A percentile compares a stretch with the other conserved stretches of the same genome.
Evolutionary conservation across 768 basidiomycete genomes (phyloP).

Genomic region (Galerina sulciceps): DNA sequence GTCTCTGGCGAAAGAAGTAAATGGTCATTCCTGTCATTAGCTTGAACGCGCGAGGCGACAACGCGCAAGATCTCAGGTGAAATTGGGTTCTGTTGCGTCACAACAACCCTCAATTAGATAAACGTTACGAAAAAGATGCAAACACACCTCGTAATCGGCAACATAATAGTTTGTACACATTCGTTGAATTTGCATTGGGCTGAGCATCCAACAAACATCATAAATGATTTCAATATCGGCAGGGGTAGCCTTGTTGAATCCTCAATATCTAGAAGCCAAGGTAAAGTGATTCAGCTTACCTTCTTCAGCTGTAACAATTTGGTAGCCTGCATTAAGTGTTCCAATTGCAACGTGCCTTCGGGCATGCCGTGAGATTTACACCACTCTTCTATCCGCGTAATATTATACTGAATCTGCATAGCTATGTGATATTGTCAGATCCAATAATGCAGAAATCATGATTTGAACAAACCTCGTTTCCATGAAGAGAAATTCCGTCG

Average conservation of each 20-base stretch:
- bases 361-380: conserved; percentile 99
- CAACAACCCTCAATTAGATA: background rate
- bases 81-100: conserved; percentile 77
- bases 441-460: background rate
- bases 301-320: conserved; percentile 98
- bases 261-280: background rate
- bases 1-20: conserved; percentile 94
- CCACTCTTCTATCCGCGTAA: conserved; percentile 97
- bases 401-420: conserved; percentile 99
- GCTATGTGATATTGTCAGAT: conserved; percentile 49
- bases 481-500: conserved; percentile 98
- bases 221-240: conserved; percentile 99
- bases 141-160: conserved; percentile 92
- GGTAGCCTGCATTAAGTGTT: conserved; percentile 99
- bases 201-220: conserved; percentile 99
- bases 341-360: conserved; percentile 94
- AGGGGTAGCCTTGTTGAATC: conserved; percentile 71
- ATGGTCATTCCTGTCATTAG: conserved; percentile 97
- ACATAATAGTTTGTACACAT: conserved; percentile 99
- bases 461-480: conserved; percentile 82
- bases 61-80: conserved; percentile 96
- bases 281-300: conserved; percentile 41
- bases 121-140: background rate
- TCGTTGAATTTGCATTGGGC: conserved; percentile 98
- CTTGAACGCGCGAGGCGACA: conserved; percentile 93